A percentile compares a stretch with the other conserved stretches of the same genome.
These are phyloP conservation scores for Tulasnella sp. DNA, from an alignment of 768 basidiomycete genomes.

Conservation along the genomic window DNA sequence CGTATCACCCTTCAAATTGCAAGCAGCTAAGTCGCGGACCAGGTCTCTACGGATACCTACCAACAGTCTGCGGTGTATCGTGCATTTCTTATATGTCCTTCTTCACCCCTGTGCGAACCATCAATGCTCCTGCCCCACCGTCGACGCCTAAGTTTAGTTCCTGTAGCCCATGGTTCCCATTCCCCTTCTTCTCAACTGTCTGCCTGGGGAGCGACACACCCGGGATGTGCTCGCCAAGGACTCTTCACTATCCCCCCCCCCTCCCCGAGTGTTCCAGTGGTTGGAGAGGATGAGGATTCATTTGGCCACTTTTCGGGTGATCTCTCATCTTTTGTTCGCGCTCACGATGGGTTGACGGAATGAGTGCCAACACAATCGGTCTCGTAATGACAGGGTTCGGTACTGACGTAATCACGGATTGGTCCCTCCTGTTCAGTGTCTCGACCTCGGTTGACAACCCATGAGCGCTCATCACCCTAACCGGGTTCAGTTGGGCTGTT, in stretches of 20 bases:
- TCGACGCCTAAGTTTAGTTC: slow-evolving; percentile 43
- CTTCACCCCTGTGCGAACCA: too few species aligned
- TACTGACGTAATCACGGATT: background rate
- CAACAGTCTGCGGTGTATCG: too few species aligned
- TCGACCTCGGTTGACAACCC: slow-evolving; percentile 65
- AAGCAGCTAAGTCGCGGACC: slow-evolving; percentile 37
- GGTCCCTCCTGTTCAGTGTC: slow-evolving; percentile 50
- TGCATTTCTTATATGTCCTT: too few species aligned
- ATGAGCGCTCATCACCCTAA: slow-evolving; percentile 67
- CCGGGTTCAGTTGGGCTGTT: slow-evolving; percentile 91
- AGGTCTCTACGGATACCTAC: background rate
- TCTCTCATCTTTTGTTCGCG: slow-evolving; percentile 69
- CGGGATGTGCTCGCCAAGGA: background rate
- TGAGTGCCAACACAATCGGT: slow-evolving; percentile 47
- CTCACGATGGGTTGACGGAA: slow-evolving; percentile 79
- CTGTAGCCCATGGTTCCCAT: slow-evolving; percentile 66
- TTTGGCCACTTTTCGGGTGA: slow-evolving; percentile 70
- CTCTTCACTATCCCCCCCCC: background rate
- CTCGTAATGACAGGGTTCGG: background rate
- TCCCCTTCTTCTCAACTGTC: slow-evolving; percentile 27
- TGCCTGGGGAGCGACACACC: slow-evolving; percentile 26
- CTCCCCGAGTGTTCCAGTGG: slow-evolving; percentile 30
- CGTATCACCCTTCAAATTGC: slow-evolving; percentile 76
- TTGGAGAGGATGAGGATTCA: slow-evolving; percentile 36
- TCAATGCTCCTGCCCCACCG: slow-evolving; percentile 4